Evolutionary conservation across 805 yeast species (phyloP), one percentile per base, ranked within the genome.

Genomic region (Wickerhamiella siamensis): DNA sequence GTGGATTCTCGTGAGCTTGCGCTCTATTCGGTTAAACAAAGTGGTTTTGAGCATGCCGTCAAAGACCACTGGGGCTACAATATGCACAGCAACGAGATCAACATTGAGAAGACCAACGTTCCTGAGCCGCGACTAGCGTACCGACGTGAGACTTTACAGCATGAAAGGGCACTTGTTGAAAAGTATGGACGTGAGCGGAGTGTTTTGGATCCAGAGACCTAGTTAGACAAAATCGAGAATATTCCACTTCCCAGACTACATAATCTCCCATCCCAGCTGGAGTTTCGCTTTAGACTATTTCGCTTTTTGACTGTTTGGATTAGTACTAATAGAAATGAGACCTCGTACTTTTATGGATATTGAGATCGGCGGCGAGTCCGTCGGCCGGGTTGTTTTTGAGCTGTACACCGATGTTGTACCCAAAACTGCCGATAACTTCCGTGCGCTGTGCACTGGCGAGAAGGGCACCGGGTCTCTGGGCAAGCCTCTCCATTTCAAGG

Each of bases 1-100:
- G 97, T 88, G 26, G 98, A 91, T 61, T 84, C 91, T 93, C 87
- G 97, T 58, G 99, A 91, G 59, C 67, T 91, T 52, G 98, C 99
- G 0, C 71, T 77, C 49, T 87, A 88, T 61, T 87, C 97, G 0
- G 97, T 91, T 3, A 60, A 71, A 45, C 96, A 88, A 68, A 79
- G 93, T 55, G 99, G 99, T 0, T 91, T 87, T 74, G 99, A 91
- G 61, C 71, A 77, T 47, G 70, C 69, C 39, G 70, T 91, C 53
- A 91, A 91, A 62, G 72, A 71, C 53, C 97, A 88, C 58, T 91
- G 99, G 98, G 97, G 97, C 31, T 70, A 74, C 44, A 59, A 74
- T 45, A 63, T 61, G 53, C 51, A 51, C 31, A 43, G 53, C 12
- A 94, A 94, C 4, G 86, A 87, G 55, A 48, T 52, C 36, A 87